These are phyloP conservation scores for Lentithecium fluviatile DNA, from an alignment of 495 filamentous ascomycete species.

Conservation along the genomic window DNA sequence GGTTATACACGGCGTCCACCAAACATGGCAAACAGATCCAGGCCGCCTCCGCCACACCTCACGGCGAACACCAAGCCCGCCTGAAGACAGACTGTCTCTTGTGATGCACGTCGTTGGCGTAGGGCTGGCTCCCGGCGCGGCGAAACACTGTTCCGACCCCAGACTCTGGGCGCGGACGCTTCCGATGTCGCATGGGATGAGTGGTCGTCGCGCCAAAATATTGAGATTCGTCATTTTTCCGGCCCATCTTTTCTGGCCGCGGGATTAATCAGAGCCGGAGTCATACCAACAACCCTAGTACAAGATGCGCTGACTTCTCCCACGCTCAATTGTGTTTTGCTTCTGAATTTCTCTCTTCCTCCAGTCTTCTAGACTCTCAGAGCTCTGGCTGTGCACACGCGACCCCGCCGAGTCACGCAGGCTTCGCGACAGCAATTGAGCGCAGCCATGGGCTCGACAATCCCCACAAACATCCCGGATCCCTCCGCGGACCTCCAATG, in stretches of 20 bases:
- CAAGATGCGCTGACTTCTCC: background rate
- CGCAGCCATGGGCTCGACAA: constrained; percentile 22
- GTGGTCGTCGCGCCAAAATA: background rate
- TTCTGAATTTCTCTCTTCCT: background rate
- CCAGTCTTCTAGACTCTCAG: too few relatives aligned
- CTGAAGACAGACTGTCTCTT: too few relatives aligned
- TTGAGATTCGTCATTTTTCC: background rate
- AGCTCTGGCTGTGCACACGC: background rate
- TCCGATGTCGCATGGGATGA: constrained; percentile 24
- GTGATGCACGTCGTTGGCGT: background rate
- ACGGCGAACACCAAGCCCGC: too few relatives aligned
- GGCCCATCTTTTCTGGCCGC: background rate
- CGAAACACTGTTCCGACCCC: constrained; percentile 16
- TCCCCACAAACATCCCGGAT: constrained; percentile 22
- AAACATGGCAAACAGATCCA: too few relatives aligned
- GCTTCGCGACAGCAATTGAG: constrained; percentile 3
- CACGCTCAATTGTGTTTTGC: too few relatives aligned
- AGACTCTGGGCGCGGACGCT: background rate
- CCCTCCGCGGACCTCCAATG: constrained; percentile 55
- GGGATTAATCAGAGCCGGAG: background rate
- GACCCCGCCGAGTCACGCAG: background rate
- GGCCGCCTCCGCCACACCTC: too few relatives aligned
- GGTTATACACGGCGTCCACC: too few relatives aligned
- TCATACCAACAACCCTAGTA: background rate
- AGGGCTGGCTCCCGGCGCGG: constrained; percentile 2